A percentile compares a stretch with the other conserved stretches of the same genome.
Conservation (phyloP, 2,329 filamentous ascomycete species). For the Ophiocordyceps polyrhachis-furcata region DNA sequence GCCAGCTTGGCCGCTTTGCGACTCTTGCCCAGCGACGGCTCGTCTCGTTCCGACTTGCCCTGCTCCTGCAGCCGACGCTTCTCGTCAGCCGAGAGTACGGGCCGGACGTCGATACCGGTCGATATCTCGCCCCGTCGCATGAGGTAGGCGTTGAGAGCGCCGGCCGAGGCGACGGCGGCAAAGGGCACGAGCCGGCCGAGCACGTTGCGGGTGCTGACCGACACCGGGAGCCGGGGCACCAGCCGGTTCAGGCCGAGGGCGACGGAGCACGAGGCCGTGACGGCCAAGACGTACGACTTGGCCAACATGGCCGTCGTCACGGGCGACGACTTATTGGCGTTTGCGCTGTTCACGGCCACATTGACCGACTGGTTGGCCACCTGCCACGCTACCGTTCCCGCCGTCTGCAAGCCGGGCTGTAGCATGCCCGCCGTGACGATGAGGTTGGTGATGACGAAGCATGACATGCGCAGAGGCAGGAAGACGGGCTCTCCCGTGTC, state of each 20-base stretch:
- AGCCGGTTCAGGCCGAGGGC: slow-evolving; percentile 80
- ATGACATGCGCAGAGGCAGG: slow-evolving; percentile 93
- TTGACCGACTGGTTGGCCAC: slow-evolving; percentile 94
- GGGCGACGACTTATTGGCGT: slow-evolving; percentile 93
- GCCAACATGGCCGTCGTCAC: slow-evolving; percentile 63
- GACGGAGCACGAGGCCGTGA: slow-evolving; percentile 83
- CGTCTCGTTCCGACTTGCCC: slow-evolving; percentile 44
- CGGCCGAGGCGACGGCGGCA: slow-evolving; percentile 80
- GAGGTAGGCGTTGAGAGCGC: slow-evolving; percentile 84
- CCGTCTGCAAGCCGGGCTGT: slow-evolving; percentile 65
- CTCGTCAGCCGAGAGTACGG: slow-evolving; percentile 53
- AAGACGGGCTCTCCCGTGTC: slow-evolving; percentile 87
- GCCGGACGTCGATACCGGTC: slow-evolving; percentile 81
- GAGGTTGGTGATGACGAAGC: slow-evolving; percentile 82
- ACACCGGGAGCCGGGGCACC: slow-evolving; percentile 69
- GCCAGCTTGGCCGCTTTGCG: slow-evolving; percentile 75
- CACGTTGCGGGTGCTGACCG: slow-evolving; percentile 55
- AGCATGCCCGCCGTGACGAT: slow-evolving; percentile 95
- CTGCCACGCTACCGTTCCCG: slow-evolving; percentile 84
- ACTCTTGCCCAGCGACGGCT: slow-evolving; percentile 64
- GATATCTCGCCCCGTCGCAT: slow-evolving; percentile 96
- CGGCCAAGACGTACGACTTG: slow-evolving; percentile 81
- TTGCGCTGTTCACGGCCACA: slow-evolving; percentile 92
- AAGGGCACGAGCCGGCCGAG: slow-evolving; percentile 86
- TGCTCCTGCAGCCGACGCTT: slow-evolving; percentile 35